These are phyloP conservation scores for Lobosporangium transversale DNA, from an alignment of 192 early-diverging fungal species.

Conservation along the genomic window DNA sequence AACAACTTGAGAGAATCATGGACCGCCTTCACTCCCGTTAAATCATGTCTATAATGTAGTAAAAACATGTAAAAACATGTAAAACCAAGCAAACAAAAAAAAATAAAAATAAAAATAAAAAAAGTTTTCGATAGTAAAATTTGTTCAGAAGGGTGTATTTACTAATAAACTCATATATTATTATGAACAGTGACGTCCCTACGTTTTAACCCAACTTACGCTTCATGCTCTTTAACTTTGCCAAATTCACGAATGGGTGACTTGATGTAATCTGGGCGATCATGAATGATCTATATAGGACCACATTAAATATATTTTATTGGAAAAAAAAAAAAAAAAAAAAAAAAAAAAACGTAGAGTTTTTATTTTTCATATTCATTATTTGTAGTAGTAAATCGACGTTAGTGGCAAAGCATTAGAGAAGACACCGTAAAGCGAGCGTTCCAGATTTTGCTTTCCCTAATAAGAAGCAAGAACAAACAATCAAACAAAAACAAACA, in stretches of 20 bases:
- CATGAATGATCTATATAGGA: constrained; percentile 50
- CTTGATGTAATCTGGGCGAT: constrained; percentile 20
- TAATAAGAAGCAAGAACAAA: background rate
- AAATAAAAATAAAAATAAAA: no score
- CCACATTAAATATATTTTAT: no score
- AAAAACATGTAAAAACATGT: background rate
- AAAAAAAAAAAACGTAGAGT: no score
- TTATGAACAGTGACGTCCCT: no score
- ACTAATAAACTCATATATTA: no score
- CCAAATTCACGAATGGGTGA: background rate
- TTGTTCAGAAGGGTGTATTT: no score
- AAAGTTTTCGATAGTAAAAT: no score
- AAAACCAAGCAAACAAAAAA: background rate
- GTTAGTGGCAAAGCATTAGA: background rate
- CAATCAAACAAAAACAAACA: background rate
- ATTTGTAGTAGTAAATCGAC: background rate
- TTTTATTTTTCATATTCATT: background rate
- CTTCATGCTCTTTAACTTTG: constrained; percentile 1
- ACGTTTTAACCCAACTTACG: no score
- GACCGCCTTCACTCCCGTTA: constrained; percentile 54
- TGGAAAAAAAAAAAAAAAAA: no score
- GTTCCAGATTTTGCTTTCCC: no score
- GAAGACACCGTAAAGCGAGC: no score
- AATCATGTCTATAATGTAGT: constrained; percentile 42
- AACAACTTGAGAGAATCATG: constrained; percentile 48